Conservation (phyloP, 106 monocot species). For the Narthecium ossifragum region DNA sequence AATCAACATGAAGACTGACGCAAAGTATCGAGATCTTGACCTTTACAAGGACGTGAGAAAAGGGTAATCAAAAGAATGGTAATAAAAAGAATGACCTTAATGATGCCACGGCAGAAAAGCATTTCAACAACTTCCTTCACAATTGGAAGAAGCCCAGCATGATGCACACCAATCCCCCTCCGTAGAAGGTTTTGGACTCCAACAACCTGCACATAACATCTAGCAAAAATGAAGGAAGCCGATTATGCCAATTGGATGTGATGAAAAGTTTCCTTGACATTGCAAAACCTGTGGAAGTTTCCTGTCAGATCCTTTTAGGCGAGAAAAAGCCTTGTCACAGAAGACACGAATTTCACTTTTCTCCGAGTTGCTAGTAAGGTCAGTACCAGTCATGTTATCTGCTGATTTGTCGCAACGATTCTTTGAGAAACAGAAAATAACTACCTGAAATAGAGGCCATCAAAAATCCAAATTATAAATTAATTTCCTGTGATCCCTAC, state of each 20-base stretch:
- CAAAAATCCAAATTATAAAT: too few relatives aligned
- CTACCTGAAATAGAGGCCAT: slow-evolving; percentile 64
- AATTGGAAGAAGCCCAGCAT: slow-evolving; percentile 98
- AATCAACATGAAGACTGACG: too few relatives aligned
- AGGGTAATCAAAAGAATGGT: too few relatives aligned
- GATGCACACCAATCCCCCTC: slow-evolving; percentile 92
- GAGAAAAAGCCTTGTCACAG: slow-evolving; percentile 94
- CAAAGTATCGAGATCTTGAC: too few relatives aligned
- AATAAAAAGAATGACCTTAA: slow-evolving; percentile 51
- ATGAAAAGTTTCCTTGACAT: background rate
- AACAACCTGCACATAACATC: slow-evolving; percentile 49
- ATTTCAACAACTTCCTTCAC: slow-evolving; percentile 99
- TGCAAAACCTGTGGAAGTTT: slow-evolving; percentile 91
- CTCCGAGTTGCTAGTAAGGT: slow-evolving; percentile 86
- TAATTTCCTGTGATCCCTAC: too few relatives aligned
- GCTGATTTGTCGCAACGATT: slow-evolving; percentile 86
- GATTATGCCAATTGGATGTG: too few relatives aligned
- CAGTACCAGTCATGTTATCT: slow-evolving; percentile 53
- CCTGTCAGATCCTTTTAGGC: slow-evolving; percentile 92
- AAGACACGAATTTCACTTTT: slow-evolving; percentile 87
- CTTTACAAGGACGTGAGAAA: background rate
- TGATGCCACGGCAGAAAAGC: slow-evolving; percentile 96
- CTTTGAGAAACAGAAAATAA: slow-evolving; percentile 98
- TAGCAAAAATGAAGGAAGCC: too few relatives aligned
- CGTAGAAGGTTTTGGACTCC: slow-evolving; percentile 69